These are phyloP conservation scores for Pezicula neosporulosa DNA, from an alignment of 2,329 filamentous ascomycete genomes.

Conservation along the genomic window DNA sequence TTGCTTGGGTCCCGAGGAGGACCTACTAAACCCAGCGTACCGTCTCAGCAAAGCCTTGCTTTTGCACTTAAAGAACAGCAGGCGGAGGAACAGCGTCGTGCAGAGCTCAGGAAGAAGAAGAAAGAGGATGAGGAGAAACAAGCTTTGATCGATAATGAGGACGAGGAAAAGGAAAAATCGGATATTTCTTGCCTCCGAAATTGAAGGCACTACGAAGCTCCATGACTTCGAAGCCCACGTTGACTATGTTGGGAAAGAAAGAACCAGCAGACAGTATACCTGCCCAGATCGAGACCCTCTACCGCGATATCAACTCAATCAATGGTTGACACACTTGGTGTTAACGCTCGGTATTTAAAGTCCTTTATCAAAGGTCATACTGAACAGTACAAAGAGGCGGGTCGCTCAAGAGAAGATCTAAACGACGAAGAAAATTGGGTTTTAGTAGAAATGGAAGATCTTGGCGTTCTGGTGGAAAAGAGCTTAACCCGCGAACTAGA, in stretches of 20 bases:
- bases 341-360: slow-evolving; percentile 66
- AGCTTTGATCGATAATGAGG: slow-evolving; percentile 63
- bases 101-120: slow-evolving; percentile 44
- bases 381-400: slow-evolving; percentile 46
- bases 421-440: slow-evolving; percentile 68
- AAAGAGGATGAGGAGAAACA: slow-evolving; percentile 55
- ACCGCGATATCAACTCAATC: slow-evolving; percentile 85
- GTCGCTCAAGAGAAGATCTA: slow-evolving; percentile 63
- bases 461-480: slow-evolving; percentile 60
- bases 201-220: slow-evolving; percentile 58
- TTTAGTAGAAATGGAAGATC: slow-evolving; percentile 69
- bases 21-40: slow-evolving; percentile 47
- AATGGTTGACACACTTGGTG: slow-evolving; percentile 89
- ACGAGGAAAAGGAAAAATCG: slow-evolving; percentile 66
- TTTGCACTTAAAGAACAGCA: slow-evolving; percentile 21
- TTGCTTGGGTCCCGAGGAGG: slow-evolving; percentile 43
- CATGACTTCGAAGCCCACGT: slow-evolving; percentile 66
- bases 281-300: slow-evolving; percentile 63
- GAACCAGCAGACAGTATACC: slow-evolving; percentile 48
- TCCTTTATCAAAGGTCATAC: slow-evolving; percentile 66
- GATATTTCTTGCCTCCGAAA: slow-evolving; percentile 54
- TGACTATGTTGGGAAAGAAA: slow-evolving; percentile 44
- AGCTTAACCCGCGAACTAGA: slow-evolving; percentile 64
- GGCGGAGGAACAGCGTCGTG: slow-evolving; percentile 23
- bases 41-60: slow-evolving; percentile 22